These are phyloP conservation scores for Rugonectria rugulosa DNA, from an alignment of 2,329 filamentous ascomycete species.

Conservation along the genomic window DNA sequence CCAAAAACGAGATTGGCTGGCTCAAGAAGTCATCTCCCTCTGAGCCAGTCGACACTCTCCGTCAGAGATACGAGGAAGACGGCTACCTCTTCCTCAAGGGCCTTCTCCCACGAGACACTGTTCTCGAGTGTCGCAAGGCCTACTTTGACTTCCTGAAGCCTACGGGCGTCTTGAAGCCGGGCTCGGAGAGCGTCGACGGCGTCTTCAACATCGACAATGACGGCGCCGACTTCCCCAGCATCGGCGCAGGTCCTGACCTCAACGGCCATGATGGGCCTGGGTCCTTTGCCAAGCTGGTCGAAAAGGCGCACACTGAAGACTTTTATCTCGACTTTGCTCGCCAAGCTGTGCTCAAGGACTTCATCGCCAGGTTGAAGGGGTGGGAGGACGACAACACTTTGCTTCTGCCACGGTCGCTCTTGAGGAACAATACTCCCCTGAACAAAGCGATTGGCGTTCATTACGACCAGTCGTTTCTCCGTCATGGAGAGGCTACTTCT, in stretches of 20 bases:
- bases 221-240: constrained; percentile 14
- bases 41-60: constrained; percentile 1
- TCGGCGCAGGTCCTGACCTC: constrained; percentile 11
- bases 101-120: constrained; percentile 11
- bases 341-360: constrained; percentile 8
- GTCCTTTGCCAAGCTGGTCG: constrained; percentile 19
- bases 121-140: constrained; percentile 15
- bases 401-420: constrained; percentile 38
- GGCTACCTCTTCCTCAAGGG: constrained; percentile 17
- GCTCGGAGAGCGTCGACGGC: constrained; percentile 14
- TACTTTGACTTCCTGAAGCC: constrained; percentile 23
- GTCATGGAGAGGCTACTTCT: constrained; percentile 61
- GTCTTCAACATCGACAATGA: constrained; percentile 18
- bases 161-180: constrained; percentile 4
- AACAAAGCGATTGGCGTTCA: constrained; percentile 67
- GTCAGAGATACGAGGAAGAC: constrained; percentile 4
- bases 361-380: constrained; percentile 15
- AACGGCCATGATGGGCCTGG: constrained; percentile 7
- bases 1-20: constrained; percentile 5
- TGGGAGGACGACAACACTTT: constrained; percentile 19
- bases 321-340: constrained; percentile 21
- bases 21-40: constrained; percentile 3
- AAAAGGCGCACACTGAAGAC: constrained; percentile 20
- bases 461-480: constrained; percentile 66
- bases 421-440: constrained; percentile 64